Conservation (phyloP, 208 protist genomes). For the Crithidia acanthocephali region DNA sequence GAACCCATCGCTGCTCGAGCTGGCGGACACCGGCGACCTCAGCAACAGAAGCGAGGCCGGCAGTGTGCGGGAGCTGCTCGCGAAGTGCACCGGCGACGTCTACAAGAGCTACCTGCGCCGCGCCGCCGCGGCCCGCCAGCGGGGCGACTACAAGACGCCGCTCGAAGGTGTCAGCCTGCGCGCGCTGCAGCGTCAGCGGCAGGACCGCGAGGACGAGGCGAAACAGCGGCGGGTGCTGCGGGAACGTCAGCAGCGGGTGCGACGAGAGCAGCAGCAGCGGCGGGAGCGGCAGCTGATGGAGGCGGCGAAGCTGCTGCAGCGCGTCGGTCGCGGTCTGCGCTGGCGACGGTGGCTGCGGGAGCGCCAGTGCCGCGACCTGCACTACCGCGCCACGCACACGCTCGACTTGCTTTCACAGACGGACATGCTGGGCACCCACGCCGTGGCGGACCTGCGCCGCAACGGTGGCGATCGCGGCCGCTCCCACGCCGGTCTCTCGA, state of each 20-base stretch:
- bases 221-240: slow-evolving; percentile 15
- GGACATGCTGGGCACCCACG: slow-evolving; percentile 3
- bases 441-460: not conserved
- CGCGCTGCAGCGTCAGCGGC: slow-evolving; percentile 34
- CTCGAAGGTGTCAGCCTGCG: slow-evolving; percentile 59
- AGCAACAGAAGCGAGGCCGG: no score
- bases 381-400: slow-evolving; percentile 27
- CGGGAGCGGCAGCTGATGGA: slow-evolving; percentile 41
- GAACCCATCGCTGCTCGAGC: not conserved
- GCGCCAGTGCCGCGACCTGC: slow-evolving; percentile 19
- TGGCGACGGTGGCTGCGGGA: slow-evolving; percentile 43
- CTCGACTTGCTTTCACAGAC: slow-evolving; percentile 27
- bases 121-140: slow-evolving; percentile 26
- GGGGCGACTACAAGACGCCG: slow-evolving; percentile 48
- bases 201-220: slow-evolving; percentile 38
- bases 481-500: not conserved
- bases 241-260: slow-evolving; percentile 33
- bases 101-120: slow-evolving; percentile 33
- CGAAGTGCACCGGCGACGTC: slow-evolving; percentile 48
- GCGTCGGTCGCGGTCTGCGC: slow-evolving; percentile 47
- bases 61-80: slow-evolving; percentile 25
- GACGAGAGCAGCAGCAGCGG: slow-evolving; percentile 42
- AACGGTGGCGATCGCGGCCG: not conserved
- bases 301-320: slow-evolving; percentile 57
- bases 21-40: not conserved